Base-by-base conservation (phyloP, 202 grass and related monocot genomes). In the Zoysia matrella region DNA sequence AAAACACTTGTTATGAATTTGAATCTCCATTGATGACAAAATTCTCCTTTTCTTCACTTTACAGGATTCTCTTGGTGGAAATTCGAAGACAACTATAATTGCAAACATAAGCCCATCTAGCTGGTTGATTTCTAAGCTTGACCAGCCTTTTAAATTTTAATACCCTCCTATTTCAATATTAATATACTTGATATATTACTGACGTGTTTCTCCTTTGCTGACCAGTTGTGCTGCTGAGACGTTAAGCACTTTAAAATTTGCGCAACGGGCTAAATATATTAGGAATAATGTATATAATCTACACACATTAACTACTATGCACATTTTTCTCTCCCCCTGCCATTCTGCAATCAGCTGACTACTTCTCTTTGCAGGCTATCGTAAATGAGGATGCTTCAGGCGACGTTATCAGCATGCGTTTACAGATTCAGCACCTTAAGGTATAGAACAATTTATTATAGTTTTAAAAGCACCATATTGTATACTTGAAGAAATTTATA, bases 331-430 rank as follows among this genome's bases (percentile, higher is more conserved):
- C 8, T 73, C 74, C 60, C 4, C 8, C 52, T 6, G 79, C 44
- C 6, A 70, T 47, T 66, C 30, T 36, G 53, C 69, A 76, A 85
- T n/a, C 53, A 73, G 30, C 63, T 56, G 42, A 87, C n/a, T 75
- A 36, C 82, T 94, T 13, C 47, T 81, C 41, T 72, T 65, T 85
- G 46, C 65, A 99, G 96, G 96, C 96, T 62, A 86, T 94, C 52
- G 67, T 99, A 82, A 99, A 95, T 77, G 96, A 99, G 88, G 96
- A 99, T 87, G 96, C 96, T 42, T 99, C 91, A 75, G 96, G 96
- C 57, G 93, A 99, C 67, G 83, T 99, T 58, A 80, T 99, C 69
- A 99, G 83, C 87, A 95, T 99, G 96, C 91, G 91, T 65, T 78
- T 99, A 83, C 92, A 94, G 83, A 94, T 99, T 68, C 96, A 99